Conservation (phyloP, 352 stramenopile species). For the Thalassiosira mediterranea region DNA sequence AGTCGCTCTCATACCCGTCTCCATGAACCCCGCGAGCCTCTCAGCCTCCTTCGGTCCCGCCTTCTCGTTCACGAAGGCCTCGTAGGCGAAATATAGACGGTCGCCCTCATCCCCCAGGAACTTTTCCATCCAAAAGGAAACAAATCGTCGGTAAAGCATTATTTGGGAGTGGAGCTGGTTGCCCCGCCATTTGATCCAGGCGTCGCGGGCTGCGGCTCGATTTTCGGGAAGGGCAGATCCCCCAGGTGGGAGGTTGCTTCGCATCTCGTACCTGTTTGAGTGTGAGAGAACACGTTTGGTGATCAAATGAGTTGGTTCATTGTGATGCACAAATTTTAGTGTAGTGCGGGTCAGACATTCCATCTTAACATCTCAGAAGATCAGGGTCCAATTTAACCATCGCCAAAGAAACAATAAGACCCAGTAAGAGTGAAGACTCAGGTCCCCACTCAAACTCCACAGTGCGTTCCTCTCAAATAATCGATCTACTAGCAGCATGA, state of each 20-base stretch:
- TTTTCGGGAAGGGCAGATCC: conserved; percentile 18
- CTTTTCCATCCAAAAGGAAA: conserved; percentile 62
- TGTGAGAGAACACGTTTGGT: too few relatives aligned
- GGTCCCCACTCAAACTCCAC: too few relatives aligned
- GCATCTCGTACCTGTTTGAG: conserved; percentile 52
- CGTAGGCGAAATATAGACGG: conserved; percentile 51
- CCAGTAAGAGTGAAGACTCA: too few relatives aligned
- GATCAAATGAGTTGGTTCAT: too few relatives aligned
- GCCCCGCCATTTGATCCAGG: conserved; percentile 53
- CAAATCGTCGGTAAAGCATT: conserved; percentile 49
- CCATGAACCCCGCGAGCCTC: conserved; percentile 24
- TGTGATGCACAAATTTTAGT: too few relatives aligned
- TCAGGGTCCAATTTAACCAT: too few relatives aligned
- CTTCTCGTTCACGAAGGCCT: conserved; percentile 26
- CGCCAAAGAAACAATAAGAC: too few relatives aligned
- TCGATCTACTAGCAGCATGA: too few relatives aligned
- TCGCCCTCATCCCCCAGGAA: conserved; percentile 31
- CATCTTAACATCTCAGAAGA: too few relatives aligned
- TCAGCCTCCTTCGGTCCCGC: conserved; percentile 5
- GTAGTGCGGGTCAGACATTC: background rate
- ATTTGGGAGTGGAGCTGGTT: conserved; percentile 46
- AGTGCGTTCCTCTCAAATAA: too few relatives aligned
- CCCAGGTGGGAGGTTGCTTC: conserved; percentile 40
- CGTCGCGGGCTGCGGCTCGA: conserved; percentile 2
- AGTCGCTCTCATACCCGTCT: conserved; percentile 3